phyloP scores from a whole-genome alignment of 2,329 filamentous ascomycete genomes.

The Pseudocercospora eumusae region DNA sequence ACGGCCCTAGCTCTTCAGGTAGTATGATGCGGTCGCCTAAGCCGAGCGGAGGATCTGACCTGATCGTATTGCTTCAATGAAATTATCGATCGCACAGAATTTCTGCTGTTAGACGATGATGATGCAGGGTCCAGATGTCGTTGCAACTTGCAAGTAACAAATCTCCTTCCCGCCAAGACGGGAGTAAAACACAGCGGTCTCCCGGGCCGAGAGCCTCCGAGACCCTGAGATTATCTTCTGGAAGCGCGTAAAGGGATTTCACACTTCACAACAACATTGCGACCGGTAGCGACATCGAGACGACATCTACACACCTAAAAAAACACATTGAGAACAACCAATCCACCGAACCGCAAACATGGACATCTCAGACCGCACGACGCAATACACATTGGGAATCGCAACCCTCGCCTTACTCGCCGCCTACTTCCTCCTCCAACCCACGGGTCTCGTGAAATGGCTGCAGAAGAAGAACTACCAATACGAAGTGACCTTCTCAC shows the following conservation, averaged over 20 bases:
- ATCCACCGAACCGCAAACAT: slow-evolving; percentile 12
- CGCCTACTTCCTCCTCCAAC: slow-evolving; percentile 47
- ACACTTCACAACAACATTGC: not conserved
- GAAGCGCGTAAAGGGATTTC: not conserved
- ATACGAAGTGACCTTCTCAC: slow-evolving; percentile 92
- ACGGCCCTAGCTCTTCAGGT: too few relatives aligned
- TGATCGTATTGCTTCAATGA: too few relatives aligned
- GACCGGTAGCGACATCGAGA: not conserved
- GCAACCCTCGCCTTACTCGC: slow-evolving; percentile 55
- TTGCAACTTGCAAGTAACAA: too few relatives aligned
- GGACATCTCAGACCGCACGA: slow-evolving; percentile 26
- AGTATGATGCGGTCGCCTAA: too few relatives aligned
- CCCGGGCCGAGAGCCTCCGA: not conserved
- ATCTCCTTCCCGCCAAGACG: not conserved
- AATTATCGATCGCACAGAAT: too few relatives aligned
- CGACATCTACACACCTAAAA: not conserved
- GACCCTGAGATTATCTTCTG: not conserved
- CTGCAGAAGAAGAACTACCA: slow-evolving; percentile 95
- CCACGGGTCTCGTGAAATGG: slow-evolving; percentile 71
- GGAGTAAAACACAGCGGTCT: not conserved
- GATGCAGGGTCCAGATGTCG: too few relatives aligned
- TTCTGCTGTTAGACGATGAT: too few relatives aligned
- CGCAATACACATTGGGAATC: slow-evolving; percentile 58
- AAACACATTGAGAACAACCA: not conserved
- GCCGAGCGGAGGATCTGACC: too few relatives aligned